phyloP scores from a whole-genome alignment of 1,139 yeast species.

The Wickerhamomyces sp. region DNA sequence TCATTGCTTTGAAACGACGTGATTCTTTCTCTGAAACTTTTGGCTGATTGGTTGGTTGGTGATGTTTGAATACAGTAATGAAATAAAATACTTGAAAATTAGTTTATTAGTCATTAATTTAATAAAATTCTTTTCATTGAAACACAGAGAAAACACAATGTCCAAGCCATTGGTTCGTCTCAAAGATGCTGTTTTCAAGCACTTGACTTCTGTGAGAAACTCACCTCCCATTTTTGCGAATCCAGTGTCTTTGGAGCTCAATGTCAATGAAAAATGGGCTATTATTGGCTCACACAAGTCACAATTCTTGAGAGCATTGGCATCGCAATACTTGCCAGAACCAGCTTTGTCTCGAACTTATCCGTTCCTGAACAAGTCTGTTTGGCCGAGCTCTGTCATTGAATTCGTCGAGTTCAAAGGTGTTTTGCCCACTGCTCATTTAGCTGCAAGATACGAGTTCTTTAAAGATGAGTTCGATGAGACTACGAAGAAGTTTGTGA shows the following conservation, averaged over 20 bases:
- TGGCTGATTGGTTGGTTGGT: neutral
- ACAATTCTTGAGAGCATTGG: constrained; percentile 37
- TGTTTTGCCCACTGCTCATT: constrained; percentile 64
- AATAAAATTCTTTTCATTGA: too few species aligned
- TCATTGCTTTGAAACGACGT: too few species aligned
- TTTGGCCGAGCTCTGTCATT: constrained; percentile 43
- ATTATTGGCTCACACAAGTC: constrained; percentile 45
- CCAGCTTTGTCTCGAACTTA: constrained; percentile 55
- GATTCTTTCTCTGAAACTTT: neutral
- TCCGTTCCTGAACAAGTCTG: constrained; percentile 42
- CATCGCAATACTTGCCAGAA: constrained; percentile 42
- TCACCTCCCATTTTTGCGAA: constrained; percentile 15
- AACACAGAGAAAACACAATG: neutral
- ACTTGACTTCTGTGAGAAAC: constrained; percentile 7
- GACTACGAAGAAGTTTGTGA: constrained; percentile 60
- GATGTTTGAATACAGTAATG: neutral
- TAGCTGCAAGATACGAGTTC: constrained; percentile 86
- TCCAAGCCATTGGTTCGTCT: constrained; percentile 11
- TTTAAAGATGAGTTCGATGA: constrained; percentile 77
- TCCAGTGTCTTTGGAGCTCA: constrained; percentile 26
- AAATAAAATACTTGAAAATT: too few species aligned
- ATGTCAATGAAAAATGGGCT: constrained; percentile 42
- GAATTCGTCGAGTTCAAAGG: constrained; percentile 63
- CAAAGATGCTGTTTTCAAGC: constrained; percentile 16
- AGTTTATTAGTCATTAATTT: too few species aligned